Conservation (phyloP, 768 basidiomycete species). For the Artomyces pyxidatus region DNA sequence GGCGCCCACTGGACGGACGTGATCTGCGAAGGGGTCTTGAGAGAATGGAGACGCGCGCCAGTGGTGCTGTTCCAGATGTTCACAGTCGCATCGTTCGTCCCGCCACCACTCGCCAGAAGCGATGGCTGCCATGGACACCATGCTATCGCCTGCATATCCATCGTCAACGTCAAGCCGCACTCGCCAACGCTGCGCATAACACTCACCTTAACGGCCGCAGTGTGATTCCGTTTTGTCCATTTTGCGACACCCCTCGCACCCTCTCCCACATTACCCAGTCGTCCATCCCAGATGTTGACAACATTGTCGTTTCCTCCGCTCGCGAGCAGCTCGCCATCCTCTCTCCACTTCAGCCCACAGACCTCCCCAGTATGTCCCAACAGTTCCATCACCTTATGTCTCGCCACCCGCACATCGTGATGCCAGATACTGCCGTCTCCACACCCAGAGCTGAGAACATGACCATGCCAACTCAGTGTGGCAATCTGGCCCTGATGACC, state of each 20-base stretch:
- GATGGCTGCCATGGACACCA: conserved; percentile 91
- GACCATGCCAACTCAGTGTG: conserved; percentile 79
- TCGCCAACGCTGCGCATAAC: background rate
- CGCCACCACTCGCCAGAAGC: conserved; percentile 25
- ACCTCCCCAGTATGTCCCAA: conserved; percentile 90
- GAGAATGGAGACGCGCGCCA: conserved; percentile 81
- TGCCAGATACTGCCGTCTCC: conserved; percentile 94
- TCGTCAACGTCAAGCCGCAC: background rate
- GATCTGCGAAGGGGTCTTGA: conserved; percentile 84
- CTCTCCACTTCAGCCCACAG: conserved; percentile 68
- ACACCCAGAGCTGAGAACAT: conserved; percentile 82
- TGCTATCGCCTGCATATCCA: conserved; percentile 67
- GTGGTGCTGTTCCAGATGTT: conserved; percentile 91
- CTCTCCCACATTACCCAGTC: conserved; percentile 32
- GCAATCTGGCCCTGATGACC: conserved; percentile 84
- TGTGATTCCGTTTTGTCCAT: conserved; percentile 89
- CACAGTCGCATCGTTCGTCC: conserved; percentile 87
- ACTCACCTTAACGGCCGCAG: conserved; percentile 70
- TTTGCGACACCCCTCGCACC: conserved; percentile 57
- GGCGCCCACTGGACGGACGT: conserved; percentile 86
- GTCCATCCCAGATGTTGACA: conserved; percentile 95
- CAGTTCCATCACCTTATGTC: conserved; percentile 78
- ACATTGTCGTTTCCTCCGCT: conserved; percentile 98
- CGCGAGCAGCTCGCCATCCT: conserved; percentile 87
- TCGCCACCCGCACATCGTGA: conserved; percentile 78